These are phyloP conservation scores for Suhomyces vadensis DNA, from an alignment of 805 yeast species.

Conservation along the genomic window DNA sequence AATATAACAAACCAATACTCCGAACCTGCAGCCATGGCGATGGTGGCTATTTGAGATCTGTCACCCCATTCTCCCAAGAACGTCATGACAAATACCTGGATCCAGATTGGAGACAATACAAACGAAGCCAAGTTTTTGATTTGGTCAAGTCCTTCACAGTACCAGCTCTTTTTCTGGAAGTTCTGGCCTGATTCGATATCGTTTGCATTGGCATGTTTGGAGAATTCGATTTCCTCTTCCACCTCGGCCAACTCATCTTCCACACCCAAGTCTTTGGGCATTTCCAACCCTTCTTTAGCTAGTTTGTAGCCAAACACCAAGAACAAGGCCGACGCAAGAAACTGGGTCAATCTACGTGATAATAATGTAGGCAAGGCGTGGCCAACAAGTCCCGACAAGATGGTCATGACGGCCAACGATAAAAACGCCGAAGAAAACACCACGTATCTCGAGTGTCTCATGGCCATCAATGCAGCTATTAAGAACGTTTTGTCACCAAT, in stretches of 20 bases:
- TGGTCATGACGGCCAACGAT: conserved; percentile 87
- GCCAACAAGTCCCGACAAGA: conserved; percentile 87
- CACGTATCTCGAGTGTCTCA: conserved; percentile 80
- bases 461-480: conserved; percentile 97
- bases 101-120: conserved; percentile 84
- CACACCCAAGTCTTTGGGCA: conserved; percentile 82
- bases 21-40: conserved; percentile 97
- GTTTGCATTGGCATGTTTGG: conserved; percentile 52
- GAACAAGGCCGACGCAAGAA: conserved; percentile 78
- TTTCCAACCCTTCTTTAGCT: conserved; percentile 75
- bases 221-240: conserved; percentile 82
- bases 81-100: conserved; percentile 93
- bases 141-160: conserved; percentile 35
- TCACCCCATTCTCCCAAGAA: conserved; percentile 99
- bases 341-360: conserved; percentile 76
- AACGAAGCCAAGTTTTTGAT: conserved; percentile 57
- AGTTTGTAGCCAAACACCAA: conserved; percentile 79
- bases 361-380: conserved; percentile 84
- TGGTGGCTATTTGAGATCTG: conserved; percentile 95
- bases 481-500: conserved; percentile 97
- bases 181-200: conserved; percentile 60
- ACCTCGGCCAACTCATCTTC: conserved; percentile 97
- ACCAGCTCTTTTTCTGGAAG: conserved; percentile 23
- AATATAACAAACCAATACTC: conserved; percentile 85
- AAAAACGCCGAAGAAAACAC: conserved; percentile 89